These are phyloP conservation scores for Acanthamoeba culbertsoni DNA, from an alignment of 208 protist species.

Conservation along the genomic window DNA sequence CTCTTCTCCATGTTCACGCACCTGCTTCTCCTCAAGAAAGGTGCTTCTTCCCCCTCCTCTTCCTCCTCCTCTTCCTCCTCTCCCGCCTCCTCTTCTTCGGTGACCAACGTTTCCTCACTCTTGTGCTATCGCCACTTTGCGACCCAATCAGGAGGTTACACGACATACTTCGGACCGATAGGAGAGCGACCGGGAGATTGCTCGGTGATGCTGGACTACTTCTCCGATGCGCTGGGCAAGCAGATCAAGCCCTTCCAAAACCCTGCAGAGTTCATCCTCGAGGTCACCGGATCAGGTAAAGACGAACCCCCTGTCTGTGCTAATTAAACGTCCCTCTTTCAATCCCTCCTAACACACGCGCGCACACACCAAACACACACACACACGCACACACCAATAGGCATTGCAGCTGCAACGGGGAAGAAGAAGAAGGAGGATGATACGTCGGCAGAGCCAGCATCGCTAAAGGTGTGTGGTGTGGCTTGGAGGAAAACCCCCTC, in stretches of 20 bases:
- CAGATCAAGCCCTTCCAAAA: slow-evolving; percentile 11
- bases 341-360: not conserved
- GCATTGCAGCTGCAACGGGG: too few species aligned
- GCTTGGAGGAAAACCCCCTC: too few species aligned
- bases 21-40: slow-evolving; percentile 59
- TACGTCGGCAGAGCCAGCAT: too few species aligned
- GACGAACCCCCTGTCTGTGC: not conserved
- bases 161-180: slow-evolving; percentile 15
- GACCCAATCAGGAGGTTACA: not conserved
- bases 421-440: too few species aligned
- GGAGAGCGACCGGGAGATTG: not conserved
- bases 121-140: not conserved
- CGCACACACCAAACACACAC: not conserved
- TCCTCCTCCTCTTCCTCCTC: not conserved
- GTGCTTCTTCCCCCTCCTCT: not conserved
- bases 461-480: too few species aligned
- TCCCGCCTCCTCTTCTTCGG: not conserved
- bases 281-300: slow-evolving; percentile 1
- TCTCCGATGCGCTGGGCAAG: not conserved
- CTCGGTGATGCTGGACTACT: slow-evolving; percentile 15
- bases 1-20: slow-evolving; percentile 59
- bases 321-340: not conserved
- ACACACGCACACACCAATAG: too few species aligned
- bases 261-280: slow-evolving; percentile 49
- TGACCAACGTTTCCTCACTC: not conserved